Percentiles rank a stretch among this genome's conserved stretches.
phyloP scores from a whole-genome alignment of 2,329 filamentous ascomycete genomes.

The Hymenoscyphus repandus region DNA sequence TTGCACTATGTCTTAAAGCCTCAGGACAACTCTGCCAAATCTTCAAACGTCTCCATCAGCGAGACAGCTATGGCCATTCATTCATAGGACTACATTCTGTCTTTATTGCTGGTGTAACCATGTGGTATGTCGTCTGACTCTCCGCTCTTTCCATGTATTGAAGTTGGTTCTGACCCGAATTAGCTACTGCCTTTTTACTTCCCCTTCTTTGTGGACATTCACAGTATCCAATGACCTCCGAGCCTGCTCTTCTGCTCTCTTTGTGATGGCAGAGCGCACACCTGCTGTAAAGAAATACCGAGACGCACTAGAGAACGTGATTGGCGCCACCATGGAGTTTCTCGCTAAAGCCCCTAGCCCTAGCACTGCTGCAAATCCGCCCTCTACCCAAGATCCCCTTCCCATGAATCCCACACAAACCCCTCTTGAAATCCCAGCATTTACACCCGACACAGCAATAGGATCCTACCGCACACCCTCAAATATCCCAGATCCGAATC shows the following conservation, averaged over 20 bases:
- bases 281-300: constrained; percentile 39
- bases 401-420: too few species aligned
- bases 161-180: neutral
- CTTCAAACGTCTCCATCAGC: constrained; percentile 38
- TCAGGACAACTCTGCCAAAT: constrained; percentile 39
- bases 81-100: constrained; percentile 40
- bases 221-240: constrained; percentile 25
- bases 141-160: neutral
- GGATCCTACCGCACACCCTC: too few species aligned
- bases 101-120: constrained; percentile 38
- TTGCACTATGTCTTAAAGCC: constrained; percentile 37
- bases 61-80: constrained; percentile 37
- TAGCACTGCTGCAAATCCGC: neutral
- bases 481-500: too few species aligned
- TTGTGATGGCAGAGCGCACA: constrained; percentile 42
- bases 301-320: constrained; percentile 37
- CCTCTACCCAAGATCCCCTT: too few species aligned
- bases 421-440: too few species aligned
- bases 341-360: constrained; percentile 13
- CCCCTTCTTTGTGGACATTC: constrained; percentile 24
- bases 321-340: constrained; percentile 37
- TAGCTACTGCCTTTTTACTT: constrained; percentile 25
- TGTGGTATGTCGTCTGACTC: constrained; percentile 22
- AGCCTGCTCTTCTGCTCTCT: constrained; percentile 40
- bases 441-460: too few species aligned